A percentile compares a stretch with the other conserved stretches of the same genome.
phyloP scores from a whole-genome alignment of 805 yeast genomes.

The Kodamaea neixiangensis region DNA sequence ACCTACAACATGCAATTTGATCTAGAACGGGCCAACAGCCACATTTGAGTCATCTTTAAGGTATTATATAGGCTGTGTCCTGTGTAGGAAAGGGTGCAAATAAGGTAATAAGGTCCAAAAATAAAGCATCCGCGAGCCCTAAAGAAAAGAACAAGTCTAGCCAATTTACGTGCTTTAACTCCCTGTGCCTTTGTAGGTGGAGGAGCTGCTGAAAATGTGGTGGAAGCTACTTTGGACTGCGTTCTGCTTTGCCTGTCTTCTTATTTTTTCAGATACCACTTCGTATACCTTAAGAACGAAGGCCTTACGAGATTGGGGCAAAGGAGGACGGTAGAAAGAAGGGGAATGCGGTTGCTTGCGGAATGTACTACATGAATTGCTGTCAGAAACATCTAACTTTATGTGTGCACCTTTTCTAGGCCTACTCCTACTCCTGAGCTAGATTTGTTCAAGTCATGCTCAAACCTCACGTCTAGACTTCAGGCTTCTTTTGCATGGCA shows the following conservation, averaged over 20 bases:
- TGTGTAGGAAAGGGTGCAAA: slow-evolving; percentile 4
- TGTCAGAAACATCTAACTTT: neutral
- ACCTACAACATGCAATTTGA: neutral
- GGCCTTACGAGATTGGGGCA: neutral
- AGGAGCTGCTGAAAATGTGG: neutral
- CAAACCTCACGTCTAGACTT: neutral
- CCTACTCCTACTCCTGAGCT: neutral
- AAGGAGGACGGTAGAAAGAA: neutral
- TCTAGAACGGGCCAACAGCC: slow-evolving; percentile 3
- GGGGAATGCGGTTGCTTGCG: neutral
- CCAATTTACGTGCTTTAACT: neutral
- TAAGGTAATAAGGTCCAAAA: neutral
- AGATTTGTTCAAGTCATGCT: neutral
- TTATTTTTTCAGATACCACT: neutral
- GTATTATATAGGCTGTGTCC: neutral
- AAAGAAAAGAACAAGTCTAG: slow-evolving; percentile 4
- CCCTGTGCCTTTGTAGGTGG: neutral
- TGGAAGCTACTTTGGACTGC: neutral
- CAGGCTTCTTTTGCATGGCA: neutral
- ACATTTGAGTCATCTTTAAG: slow-evolving; percentile 2
- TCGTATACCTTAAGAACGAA: neutral
- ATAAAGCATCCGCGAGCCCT: neutral
- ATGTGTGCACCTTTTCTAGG: neutral
- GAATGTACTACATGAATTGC: neutral
- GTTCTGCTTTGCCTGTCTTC: neutral